These are phyloP conservation scores for Aspergillus texensis DNA, from an alignment of 2,329 filamentous ascomycete genomes.

Conservation along the genomic window DNA sequence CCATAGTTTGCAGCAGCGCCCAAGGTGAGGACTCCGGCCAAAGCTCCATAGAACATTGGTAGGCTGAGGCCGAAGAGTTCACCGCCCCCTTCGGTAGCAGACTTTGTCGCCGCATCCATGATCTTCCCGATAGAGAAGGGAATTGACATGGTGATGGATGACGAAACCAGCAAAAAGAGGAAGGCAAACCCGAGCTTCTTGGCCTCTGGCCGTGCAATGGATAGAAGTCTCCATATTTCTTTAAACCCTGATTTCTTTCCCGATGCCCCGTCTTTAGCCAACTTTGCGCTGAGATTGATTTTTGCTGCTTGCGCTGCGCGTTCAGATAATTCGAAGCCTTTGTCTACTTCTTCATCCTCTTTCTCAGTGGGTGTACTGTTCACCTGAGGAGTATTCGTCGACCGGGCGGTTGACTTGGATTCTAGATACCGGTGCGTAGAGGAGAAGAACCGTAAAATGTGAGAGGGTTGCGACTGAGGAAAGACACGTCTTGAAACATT, in stretches of 20 bases:
- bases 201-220: slow-evolving; percentile 83
- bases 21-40: slow-evolving; percentile 74
- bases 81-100: slow-evolving; percentile 62
- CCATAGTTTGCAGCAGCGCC: slow-evolving; percentile 92
- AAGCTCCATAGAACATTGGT: slow-evolving; percentile 82
- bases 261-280: slow-evolving; percentile 75
- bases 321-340: slow-evolving; percentile 72
- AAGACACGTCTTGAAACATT: slow-evolving; percentile 16
- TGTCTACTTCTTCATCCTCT: slow-evolving; percentile 58
- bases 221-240: slow-evolving; percentile 85
- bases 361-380: slow-evolving; percentile 41
- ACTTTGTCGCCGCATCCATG: slow-evolving; percentile 83
- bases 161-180: slow-evolving; percentile 82
- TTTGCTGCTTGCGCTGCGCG: slow-evolving; percentile 85
- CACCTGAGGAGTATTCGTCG: slow-evolving; percentile 20
- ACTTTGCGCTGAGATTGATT: slow-evolving; percentile 82
- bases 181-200: slow-evolving; percentile 79
- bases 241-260: slow-evolving; percentile 62
- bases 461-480: slow-evolving; percentile 20
- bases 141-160: slow-evolving; percentile 90
- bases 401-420: slow-evolving; percentile 23
- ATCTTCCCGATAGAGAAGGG: slow-evolving; percentile 97
- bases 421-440: slow-evolving; percentile 31
- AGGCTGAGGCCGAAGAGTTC: slow-evolving; percentile 82
- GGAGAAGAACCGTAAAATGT: slow-evolving; percentile 31